phyloP scores from a whole-genome alignment of 768 basidiomycete genomes.

The Calocybe indica region DNA sequence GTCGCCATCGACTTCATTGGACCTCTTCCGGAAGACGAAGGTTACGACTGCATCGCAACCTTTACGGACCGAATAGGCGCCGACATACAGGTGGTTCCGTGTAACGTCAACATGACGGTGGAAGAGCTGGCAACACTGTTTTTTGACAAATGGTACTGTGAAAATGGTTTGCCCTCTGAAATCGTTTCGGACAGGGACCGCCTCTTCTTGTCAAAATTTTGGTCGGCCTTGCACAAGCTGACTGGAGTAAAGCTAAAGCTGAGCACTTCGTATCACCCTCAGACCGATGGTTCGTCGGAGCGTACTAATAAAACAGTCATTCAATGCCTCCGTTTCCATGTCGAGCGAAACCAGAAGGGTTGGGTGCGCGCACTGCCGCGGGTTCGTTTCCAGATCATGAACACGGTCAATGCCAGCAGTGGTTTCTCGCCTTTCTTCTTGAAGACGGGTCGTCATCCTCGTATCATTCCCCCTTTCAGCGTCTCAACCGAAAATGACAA shows the following conservation, averaged over 20 bases:
- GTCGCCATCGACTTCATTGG: slow-evolving; percentile 26
- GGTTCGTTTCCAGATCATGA: slow-evolving; percentile 20
- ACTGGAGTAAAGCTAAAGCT: slow-evolving; percentile 5
- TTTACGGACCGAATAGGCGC: slow-evolving; percentile 12
- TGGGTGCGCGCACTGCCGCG: slow-evolving; percentile 13
- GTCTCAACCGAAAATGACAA: not conserved
- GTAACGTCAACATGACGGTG: slow-evolving; percentile 7
- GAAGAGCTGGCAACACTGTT: slow-evolving; percentile 14
- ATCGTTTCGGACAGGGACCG: slow-evolving; percentile 11
- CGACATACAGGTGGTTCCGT: slow-evolving; percentile 7
- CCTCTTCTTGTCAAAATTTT: slow-evolving; percentile 18
- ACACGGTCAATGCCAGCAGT: slow-evolving; percentile 14
- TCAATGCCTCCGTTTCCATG: slow-evolving; percentile 13
- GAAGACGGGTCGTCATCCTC: not conserved
- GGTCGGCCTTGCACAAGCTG: not conserved
- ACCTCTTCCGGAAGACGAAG: slow-evolving; percentile 19
- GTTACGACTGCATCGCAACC: slow-evolving; percentile 16
- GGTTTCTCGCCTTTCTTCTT: slow-evolving; percentile 10
- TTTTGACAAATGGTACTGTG: slow-evolving; percentile 20
- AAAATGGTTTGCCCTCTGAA: slow-evolving; percentile 24
- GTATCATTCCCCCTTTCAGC: not conserved
- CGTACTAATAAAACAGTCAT: slow-evolving; percentile 18
- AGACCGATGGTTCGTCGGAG: slow-evolving; percentile 23
- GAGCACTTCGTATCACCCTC: slow-evolving; percentile 22
- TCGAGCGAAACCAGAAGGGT: slow-evolving; percentile 16